Base-by-base conservation (phyloP, 139 green algal genomes). In the Desmodesmus armatus region DNA sequence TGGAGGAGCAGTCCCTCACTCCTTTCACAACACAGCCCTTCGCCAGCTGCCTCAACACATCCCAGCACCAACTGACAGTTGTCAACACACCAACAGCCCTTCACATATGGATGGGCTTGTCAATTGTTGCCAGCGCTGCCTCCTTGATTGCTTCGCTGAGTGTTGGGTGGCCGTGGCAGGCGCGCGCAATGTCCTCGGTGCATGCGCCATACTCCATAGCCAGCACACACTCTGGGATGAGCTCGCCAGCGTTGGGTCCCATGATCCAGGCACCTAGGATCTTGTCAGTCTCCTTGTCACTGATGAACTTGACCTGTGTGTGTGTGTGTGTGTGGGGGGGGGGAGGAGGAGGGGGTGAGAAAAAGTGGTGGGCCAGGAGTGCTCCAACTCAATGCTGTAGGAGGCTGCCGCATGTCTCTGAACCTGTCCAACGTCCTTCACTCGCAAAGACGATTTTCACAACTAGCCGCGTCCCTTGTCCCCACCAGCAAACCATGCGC, bases 91-190 rank as follows among this genome's bases (percentile, higher is more conserved):
- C 3, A 66, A 66, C 5, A 25, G 7, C 58, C 31, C 23, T 35
- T 37, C 58, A 84, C 35, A 62, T 76, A 89, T 99, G 97, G 83
- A 99, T 99, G 53, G 97, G 81, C 90, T 98, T 98, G 80, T 86
- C 90, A 11, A 92, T 84, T 37, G 94, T 94, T 6, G 95, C 96
- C 80, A 99, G 87, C 0, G 96, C 96, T 4, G 97, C 97, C 89
- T 99, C 97, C 93, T 99, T 99, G 66, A 99, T 90, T 0, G 97
- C 97, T 91, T 99, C 97, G 41, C 80, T 94, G 43, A 99, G 85
- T 0, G 98, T 99, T 13, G 98, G 98, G 91, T 99, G 98, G 73
- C 96, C 98, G 85, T 99, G 97, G 91, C 98, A 99, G 3, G 95
- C 96, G 63, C 98, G 92, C 0, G 96, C 98, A 78, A 99, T 98